phyloP scores from a whole-genome alignment of 2,329 filamentous ascomycete genomes.

The Epichloe coenophiala region DNA sequence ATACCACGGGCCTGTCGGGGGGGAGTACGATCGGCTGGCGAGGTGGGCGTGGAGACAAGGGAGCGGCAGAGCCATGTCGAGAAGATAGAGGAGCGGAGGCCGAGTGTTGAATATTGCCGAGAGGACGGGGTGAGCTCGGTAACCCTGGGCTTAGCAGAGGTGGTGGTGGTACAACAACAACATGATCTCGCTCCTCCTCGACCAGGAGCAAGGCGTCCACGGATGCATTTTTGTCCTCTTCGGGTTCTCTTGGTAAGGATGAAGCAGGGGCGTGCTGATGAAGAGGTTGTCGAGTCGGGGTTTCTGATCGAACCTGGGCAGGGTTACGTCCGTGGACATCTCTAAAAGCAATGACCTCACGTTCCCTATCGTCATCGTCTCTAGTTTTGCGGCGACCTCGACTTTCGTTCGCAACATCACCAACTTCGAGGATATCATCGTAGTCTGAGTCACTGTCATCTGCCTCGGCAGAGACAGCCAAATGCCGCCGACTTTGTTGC shows the following conservation, averaged over 20 bases:
- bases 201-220: conserved; percentile 36
- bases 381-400: conserved; percentile 72
- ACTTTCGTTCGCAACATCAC: conserved; percentile 45
- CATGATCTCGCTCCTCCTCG: conserved; percentile 15
- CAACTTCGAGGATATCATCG: conserved; percentile 60
- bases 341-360: conserved; percentile 53
- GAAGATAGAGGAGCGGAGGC: conserved; percentile 55
- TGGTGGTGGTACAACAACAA: conserved; percentile 19
- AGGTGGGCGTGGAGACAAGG: conserved; percentile 59
- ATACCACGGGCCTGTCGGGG: conserved; percentile 52
- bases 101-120: conserved; percentile 33
- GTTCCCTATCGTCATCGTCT: conserved; percentile 72
- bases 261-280: not conserved
- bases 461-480: conserved; percentile 31
- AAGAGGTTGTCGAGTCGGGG: not conserved
- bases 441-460: conserved; percentile 68
- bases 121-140: conserved; percentile 45
- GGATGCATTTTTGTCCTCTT: conserved; percentile 18
- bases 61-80: conserved; percentile 29
- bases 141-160: conserved; percentile 46
- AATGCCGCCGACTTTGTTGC: conserved; percentile 12
- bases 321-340: conserved; percentile 58
- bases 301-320: conserved; percentile 41
- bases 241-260: not conserved
- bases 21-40: conserved; percentile 62